Conservation (phyloP, 371 early-diverging fungal species). For the Dichotomocladium elegans region DNA sequence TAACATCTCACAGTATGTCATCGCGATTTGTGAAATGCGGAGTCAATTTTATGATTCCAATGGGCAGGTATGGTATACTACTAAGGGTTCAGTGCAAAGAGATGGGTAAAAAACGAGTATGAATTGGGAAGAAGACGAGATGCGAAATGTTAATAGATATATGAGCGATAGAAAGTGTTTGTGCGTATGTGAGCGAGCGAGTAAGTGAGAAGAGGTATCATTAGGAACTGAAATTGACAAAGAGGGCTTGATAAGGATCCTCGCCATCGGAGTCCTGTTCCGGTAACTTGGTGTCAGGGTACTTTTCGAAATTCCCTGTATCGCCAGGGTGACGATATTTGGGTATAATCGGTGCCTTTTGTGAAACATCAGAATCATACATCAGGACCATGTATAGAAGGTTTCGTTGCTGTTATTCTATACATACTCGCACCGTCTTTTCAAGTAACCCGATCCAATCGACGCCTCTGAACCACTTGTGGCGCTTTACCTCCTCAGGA, state of each 20-base stretch:
- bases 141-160: neutral
- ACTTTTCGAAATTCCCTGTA: conserved; percentile 70
- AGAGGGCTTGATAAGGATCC: conserved; percentile 35
- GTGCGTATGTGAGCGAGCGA: neutral
- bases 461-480: conserved; percentile 84
- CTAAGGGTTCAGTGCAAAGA: too few relatives aligned
- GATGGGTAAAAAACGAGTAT: neutral
- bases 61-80: too few relatives aligned
- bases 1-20: too few relatives aligned
- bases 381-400: too few relatives aligned
- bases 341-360: conserved; percentile 26
- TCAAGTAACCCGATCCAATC: conserved; percentile 78
- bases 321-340: conserved; percentile 28
- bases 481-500: conserved; percentile 70
- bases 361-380: conserved; percentile 9
- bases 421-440: conserved; percentile 59
- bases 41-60: too few relatives aligned
- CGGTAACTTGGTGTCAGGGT: conserved; percentile 32
- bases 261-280: conserved; percentile 10
- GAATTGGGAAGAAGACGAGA: neutral
- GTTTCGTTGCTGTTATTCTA: too few relatives aligned
- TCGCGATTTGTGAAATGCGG: too few relatives aligned
- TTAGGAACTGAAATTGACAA: conserved; percentile 23
- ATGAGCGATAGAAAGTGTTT: neutral
- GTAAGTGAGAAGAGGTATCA: neutral